Conservation (phyloP, 2,329 filamentous ascomycete genomes). For the Fusarium sacchari region DNA sequence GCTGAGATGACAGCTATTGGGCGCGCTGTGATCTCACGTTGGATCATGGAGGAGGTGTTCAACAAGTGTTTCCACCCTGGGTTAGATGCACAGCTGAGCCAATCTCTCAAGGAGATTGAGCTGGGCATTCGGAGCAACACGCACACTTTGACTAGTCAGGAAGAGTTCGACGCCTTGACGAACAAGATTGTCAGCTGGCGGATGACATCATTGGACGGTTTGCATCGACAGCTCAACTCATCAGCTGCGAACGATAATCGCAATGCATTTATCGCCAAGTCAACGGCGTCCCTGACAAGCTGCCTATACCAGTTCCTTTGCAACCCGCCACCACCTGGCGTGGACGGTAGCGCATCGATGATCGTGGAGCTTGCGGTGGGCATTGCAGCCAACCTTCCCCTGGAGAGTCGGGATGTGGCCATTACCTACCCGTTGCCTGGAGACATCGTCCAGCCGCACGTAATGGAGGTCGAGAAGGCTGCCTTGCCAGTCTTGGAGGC, state of each 20-base stretch:
- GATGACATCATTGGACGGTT: conserved; percentile 91
- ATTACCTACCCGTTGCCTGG: conserved; percentile 88
- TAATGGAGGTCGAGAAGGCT: conserved; percentile 89
- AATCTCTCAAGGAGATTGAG: conserved; percentile 85
- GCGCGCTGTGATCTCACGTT: conserved; percentile 85
- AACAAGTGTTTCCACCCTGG: conserved; percentile 92
- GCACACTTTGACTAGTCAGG: conserved; percentile 77
- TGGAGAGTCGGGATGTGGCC: conserved; percentile 90
- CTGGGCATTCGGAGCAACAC: conserved; percentile 84
- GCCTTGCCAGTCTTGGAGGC: conserved; percentile 70
- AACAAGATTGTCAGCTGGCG: conserved; percentile 93
- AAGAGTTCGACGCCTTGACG: conserved; percentile 89
- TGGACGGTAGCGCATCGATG: conserved; percentile 90
- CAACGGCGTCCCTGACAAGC: conserved; percentile 74
- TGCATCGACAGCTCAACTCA: conserved; percentile 75
- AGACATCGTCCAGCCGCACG: conserved; percentile 71
- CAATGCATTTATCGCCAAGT: conserved; percentile 73
- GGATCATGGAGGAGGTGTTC: conserved; percentile 92
- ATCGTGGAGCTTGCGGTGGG: conserved; percentile 91
- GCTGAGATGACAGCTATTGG: conserved; percentile 98
- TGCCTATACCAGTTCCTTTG: conserved; percentile 78
- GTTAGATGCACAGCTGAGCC: conserved; percentile 79
- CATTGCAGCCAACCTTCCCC: conserved; percentile 84
- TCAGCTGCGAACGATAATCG: conserved; percentile 74
- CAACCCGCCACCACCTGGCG: conserved; percentile 79